Evolutionary conservation across 176 grass and related monocot species (phyloP).

Genomic region (Aegilops bicornis): DNA sequence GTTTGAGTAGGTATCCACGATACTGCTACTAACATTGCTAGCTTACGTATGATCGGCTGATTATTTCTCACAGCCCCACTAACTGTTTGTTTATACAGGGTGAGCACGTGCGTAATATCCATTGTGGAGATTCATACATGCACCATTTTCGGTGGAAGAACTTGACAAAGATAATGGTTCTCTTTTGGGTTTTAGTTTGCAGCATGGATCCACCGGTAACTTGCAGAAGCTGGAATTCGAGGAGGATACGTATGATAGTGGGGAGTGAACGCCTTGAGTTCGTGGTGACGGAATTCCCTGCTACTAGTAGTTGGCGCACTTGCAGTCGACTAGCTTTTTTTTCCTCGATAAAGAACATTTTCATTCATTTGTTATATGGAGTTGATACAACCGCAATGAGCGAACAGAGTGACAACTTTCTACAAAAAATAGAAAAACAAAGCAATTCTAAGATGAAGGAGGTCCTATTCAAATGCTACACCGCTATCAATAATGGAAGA

Average conservation of each 20-base stretch:
- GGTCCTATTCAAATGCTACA: too few relatives aligned
- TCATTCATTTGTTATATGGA: too few relatives aligned
- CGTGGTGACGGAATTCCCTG: neutral
- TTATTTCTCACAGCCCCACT: constrained; percentile 39
- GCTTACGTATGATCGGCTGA: neutral
- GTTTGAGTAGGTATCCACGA: constrained; percentile 51
- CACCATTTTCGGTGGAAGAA: constrained; percentile 5
- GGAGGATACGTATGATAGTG: neutral
- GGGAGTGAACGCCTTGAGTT: neutral
- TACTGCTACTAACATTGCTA: neutral
- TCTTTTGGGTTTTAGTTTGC: neutral
- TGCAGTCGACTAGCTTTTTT: neutral
- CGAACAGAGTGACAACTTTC: too few relatives aligned
- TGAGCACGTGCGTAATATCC: constrained; percentile 31
- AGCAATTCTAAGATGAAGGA: too few relatives aligned
- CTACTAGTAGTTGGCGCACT: neutral
- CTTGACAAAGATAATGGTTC: neutral
- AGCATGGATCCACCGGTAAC: neutral
- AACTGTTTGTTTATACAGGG: constrained; percentile 22
- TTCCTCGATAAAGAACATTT: too few relatives aligned
- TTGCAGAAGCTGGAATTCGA: neutral
- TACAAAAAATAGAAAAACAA: too few relatives aligned
- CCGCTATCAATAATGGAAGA: too few relatives aligned
- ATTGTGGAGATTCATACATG: constrained; percentile 21
- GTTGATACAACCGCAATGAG: too few relatives aligned